Conservation (phyloP, 2,329 filamentous ascomycete species). For the Cladophialophora exuberans region DNA sequence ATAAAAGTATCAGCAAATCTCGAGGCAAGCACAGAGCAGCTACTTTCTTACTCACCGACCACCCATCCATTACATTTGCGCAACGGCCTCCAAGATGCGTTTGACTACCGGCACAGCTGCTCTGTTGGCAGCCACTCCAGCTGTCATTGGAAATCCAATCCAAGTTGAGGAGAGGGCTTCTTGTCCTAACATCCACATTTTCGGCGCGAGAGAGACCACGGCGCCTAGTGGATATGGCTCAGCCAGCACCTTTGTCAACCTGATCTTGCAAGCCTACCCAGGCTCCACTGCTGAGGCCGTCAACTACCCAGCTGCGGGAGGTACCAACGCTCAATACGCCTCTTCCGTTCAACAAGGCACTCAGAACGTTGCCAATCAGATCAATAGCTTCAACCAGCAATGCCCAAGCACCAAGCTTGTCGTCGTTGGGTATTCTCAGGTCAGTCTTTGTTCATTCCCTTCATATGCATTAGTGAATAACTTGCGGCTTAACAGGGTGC, state of each 20-base stretch:
- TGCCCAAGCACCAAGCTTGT: slow-evolving; percentile 1
- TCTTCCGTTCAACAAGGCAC: slow-evolving; percentile 3
- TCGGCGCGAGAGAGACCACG: not conserved
- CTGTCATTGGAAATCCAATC: not conserved
- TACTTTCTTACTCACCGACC: not conserved
- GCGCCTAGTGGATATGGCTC: not conserved
- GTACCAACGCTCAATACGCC: not conserved
- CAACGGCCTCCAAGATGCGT: not conserved
- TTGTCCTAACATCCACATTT: not conserved
- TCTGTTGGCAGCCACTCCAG: not conserved
- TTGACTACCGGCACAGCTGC: not conserved
- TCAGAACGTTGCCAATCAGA: slow-evolving; percentile 1
- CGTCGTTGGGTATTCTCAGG: slow-evolving; percentile 1
- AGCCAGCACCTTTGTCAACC: slow-evolving; percentile 1
- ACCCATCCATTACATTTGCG: not conserved
- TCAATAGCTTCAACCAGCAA: slow-evolving; percentile 3
- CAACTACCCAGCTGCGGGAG: not conserved
- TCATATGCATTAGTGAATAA: not conserved
- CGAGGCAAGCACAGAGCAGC: not conserved
- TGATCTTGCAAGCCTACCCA: slow-evolving; percentile 4
- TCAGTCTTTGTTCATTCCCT: not conserved
- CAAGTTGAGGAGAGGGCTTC: not conserved
- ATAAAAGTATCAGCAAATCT: not conserved
- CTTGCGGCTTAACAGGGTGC: not conserved
- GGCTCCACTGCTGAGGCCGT: not conserved